Evolutionary conservation across 2,329 filamentous ascomycete species (phyloP).

Genomic region (Pyrenophora tritici-repentis): DNA sequence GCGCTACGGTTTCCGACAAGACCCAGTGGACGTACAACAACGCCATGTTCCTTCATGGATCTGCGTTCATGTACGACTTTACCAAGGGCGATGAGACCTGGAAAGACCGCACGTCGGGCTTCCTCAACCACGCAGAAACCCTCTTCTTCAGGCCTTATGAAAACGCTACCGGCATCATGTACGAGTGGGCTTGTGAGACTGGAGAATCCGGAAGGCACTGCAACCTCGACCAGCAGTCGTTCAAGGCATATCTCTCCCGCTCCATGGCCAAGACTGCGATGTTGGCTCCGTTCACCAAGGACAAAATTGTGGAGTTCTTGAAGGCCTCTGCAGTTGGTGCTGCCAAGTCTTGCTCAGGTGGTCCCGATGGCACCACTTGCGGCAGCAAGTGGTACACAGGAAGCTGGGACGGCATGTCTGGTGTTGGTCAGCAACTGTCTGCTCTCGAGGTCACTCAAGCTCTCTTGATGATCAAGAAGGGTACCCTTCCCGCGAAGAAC

Average conservation of each 20-base stretch:
- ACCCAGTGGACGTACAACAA: conserved; percentile 64
- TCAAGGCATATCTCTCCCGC: conserved; percentile 75
- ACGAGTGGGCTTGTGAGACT: conserved; percentile 70
- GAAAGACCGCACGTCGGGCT: conserved; percentile 62
- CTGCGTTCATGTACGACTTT: conserved; percentile 62
- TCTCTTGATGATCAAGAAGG: conserved; percentile 45
- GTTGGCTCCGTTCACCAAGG: conserved; percentile 50
- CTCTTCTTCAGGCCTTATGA: conserved; percentile 60
- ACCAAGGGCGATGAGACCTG: conserved; percentile 56
- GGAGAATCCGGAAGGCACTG: conserved; percentile 54
- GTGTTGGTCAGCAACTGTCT: conserved; percentile 52
- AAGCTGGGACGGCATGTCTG: conserved; percentile 48
- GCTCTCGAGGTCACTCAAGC: conserved; percentile 54
- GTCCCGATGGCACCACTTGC: conserved; percentile 48
- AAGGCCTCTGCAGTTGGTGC: conserved; percentile 50
- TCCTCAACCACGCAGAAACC: conserved; percentile 56
- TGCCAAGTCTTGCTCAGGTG: conserved; percentile 51
- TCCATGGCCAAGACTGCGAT: conserved; percentile 59
- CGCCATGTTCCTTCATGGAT: conserved; percentile 60
- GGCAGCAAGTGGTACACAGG: conserved; percentile 54
- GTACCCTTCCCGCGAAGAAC: conserved; percentile 36
- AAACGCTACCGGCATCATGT: conserved; percentile 61
- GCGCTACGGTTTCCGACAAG: conserved; percentile 54
- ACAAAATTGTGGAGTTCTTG: conserved; percentile 47
- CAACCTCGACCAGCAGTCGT: conserved; percentile 72